Conservation (phyloP, 225 moss, liverwort and hornwort genomes). For the Bryoerythrophyllum caledonicum region DNA sequence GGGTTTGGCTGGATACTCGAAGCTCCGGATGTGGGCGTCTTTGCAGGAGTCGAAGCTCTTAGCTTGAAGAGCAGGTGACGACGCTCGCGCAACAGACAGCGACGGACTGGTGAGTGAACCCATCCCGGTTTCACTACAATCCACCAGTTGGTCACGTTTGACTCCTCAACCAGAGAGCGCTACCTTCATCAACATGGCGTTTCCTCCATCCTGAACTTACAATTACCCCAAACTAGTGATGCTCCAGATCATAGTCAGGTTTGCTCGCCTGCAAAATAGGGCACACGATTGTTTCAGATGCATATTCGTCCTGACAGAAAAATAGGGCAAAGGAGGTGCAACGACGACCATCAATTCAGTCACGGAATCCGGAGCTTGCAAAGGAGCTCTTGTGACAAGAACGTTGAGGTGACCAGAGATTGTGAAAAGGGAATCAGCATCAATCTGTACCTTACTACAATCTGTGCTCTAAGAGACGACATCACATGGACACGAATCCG, state of each 20-base stretch:
- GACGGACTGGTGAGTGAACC: conserved; percentile 48
- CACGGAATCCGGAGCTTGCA: neutral
- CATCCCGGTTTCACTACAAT: conserved; percentile 29
- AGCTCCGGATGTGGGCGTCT: conserved; percentile 20
- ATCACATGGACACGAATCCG: neutral
- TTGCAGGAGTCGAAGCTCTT: conserved; percentile 31
- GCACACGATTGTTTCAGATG: conserved; percentile 4
- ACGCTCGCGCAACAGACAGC: conserved; percentile 29
- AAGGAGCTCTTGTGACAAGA: neutral
- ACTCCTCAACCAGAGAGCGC: conserved; percentile 1
- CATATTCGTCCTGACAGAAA: neutral
- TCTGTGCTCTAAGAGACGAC: too few relatives aligned
- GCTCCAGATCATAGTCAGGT: conserved; percentile 6
- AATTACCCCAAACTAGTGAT: neutral
- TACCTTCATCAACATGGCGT: conserved; percentile 15
- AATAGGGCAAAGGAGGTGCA: neutral
- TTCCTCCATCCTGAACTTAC: conserved; percentile 17
- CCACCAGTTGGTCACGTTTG: conserved; percentile 1
- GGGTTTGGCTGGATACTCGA: conserved; percentile 24
- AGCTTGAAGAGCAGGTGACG: conserved; percentile 15
- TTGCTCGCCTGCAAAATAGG: conserved; percentile 25
- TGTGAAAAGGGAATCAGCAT: neutral
- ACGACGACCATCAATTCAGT: neutral
- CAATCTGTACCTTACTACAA: neutral
- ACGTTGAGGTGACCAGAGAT: neutral